Base-by-base conservation (phyloP, 306 rosid genomes). In the Vicia faba region DNA sequence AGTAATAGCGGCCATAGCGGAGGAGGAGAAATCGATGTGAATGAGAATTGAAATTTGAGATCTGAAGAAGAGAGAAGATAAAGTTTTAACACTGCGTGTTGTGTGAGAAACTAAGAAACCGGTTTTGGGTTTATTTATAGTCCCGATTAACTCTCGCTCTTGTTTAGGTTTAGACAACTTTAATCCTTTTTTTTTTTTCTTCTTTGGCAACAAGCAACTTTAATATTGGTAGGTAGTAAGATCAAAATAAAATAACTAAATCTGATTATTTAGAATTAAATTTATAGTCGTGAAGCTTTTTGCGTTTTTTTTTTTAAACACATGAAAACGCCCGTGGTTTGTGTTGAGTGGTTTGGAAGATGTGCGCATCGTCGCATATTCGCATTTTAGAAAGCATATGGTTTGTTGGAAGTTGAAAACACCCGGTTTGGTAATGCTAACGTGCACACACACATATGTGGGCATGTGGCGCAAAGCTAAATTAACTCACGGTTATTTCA, bases 1-100 rank as follows among this genome's bases (percentile, higher is more conserved):
- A 6, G 23, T n/a, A 63, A 90, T 93, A 12, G 88, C 66, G 15
- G 90, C 95, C 97, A 88, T 89, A 18, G n/a, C 1, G 26, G 58
- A 51, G 26, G 57, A 50, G 11, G 4, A 5, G 19, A 51, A 51
- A 51, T 51, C n/a, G 39, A 23, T 50, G 14, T 7, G 71, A 7
- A 44, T 0, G 14, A n/a, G 16, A 14, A 45, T 5, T 45, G 50
- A 45, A 16, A 45, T 45, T 45, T 45, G 50, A 45, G 51, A 45
- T 45, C 51, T 45, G 57, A 18, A 51, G 31, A 20, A 51, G 28
- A 40, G 56, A 38, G 68, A 40, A 62, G 73, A 66, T 6, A 5
- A n/a, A 50, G 38, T 51, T 4, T 15, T 4, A 7, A 15, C 1
- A 38, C 2, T 70, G 40, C 2, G 44, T 10, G 25, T 38, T 8